These are phyloP conservation scores for Pseudogymnoascus sp. DNA, from an alignment of 2,329 filamentous ascomycete species.

Conservation along the genomic window DNA sequence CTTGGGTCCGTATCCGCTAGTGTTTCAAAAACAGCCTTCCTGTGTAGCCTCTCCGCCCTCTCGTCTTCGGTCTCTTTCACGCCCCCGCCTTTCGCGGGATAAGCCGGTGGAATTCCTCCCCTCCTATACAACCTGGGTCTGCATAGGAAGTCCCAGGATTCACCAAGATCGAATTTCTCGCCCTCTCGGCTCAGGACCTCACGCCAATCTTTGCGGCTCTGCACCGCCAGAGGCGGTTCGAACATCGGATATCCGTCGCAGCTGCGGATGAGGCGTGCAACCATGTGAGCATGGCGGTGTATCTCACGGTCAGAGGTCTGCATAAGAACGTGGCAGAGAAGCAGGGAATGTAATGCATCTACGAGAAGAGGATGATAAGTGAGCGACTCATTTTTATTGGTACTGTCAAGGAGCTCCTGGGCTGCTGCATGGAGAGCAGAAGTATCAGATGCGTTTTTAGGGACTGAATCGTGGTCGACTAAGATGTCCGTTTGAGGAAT, in stretches of 20 bases:
- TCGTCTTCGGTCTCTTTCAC: conserved; percentile 42
- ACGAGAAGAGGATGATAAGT: conserved; percentile 76
- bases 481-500: conserved; percentile 44
- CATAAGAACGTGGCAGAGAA: conserved; percentile 70
- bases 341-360: conserved; percentile 69
- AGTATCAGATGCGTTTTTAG: conserved; percentile 26
- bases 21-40: conserved; percentile 59
- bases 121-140: conserved; percentile 32
- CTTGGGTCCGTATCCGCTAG: conserved; percentile 59
- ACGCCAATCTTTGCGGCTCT: conserved; percentile 71
- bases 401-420: conserved; percentile 31
- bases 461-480: neutral
- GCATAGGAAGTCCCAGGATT: conserved; percentile 66
- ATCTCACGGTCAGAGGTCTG: conserved; percentile 74
- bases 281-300: conserved; percentile 73
- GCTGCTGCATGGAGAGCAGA: conserved; percentile 24
- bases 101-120: conserved; percentile 16
- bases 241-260: conserved; percentile 77
- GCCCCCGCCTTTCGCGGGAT: conserved; percentile 40
- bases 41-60: conserved; percentile 50
- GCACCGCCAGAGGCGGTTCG: conserved; percentile 55
- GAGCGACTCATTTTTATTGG: conserved; percentile 52
- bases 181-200: conserved; percentile 60
- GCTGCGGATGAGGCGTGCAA: conserved; percentile 63
- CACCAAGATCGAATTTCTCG: conserved; percentile 60